These are phyloP conservation scores for Phytopythium delawarense DNA, from an alignment of 352 stramenopile genomes.

Conservation along the genomic window DNA sequence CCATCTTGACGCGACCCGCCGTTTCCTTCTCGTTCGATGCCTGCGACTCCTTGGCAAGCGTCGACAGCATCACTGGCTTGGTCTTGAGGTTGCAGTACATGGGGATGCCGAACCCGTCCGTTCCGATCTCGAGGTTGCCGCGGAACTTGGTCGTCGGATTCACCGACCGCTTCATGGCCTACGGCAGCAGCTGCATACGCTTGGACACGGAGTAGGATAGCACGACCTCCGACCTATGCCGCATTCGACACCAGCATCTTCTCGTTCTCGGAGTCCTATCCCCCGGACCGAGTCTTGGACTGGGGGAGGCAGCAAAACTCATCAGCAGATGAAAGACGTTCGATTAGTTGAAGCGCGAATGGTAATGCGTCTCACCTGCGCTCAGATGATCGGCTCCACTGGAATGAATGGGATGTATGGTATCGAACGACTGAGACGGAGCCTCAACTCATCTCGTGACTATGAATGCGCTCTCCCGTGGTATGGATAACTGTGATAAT, in stretches of 20 bases:
- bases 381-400: too few species aligned
- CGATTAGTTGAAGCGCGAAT: too few species aligned
- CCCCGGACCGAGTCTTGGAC: too few species aligned
- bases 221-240: slow-evolving; percentile 54
- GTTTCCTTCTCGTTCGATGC: slow-evolving; percentile 54
- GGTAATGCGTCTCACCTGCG: too few species aligned
- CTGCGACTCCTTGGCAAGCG: slow-evolving; percentile 69
- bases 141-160: slow-evolving; percentile 74
- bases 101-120: slow-evolving; percentile 49
- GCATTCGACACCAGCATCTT: slow-evolving; percentile 85
- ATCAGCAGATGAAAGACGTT: too few species aligned
- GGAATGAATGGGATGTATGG: too few species aligned
- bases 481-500: neutral
- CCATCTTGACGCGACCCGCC: slow-evolving; percentile 61
- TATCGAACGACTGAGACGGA: too few species aligned
- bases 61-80: slow-evolving; percentile 65
- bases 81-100: slow-evolving; percentile 79
- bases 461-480: neutral
- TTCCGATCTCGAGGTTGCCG: slow-evolving; percentile 64
- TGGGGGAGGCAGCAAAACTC: too few species aligned
- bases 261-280: slow-evolving; percentile 75
- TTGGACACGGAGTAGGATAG: slow-evolving; percentile 73
- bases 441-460: too few species aligned
- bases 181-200: slow-evolving; percentile 65
- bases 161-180: slow-evolving; percentile 77